Evolutionary conservation across 2,329 filamentous ascomycete genomes (phyloP), one percentile per base, ranked within the genome.

Genomic region (Ploettnerulaceae sp.): DNA sequence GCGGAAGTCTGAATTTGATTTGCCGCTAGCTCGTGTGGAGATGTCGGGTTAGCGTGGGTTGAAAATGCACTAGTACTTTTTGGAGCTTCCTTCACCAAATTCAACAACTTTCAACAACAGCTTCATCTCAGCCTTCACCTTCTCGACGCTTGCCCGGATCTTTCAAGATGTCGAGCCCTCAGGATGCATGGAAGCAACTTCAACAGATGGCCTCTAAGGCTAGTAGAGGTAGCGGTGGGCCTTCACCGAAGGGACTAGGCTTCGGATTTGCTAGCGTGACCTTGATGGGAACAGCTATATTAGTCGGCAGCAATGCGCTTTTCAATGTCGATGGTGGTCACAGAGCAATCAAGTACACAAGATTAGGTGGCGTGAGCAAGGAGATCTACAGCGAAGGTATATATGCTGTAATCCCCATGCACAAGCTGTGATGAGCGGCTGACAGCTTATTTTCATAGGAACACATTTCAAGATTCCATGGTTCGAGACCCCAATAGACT

Each of bases 321-420:
- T 84, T 84, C 73, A 84, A 84, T 72, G 93, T 98, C 61, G 93
- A 98, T 65, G 93, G 93, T 83, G 93, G 93, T 72, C 93, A 97
- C 70, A 84, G 93, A 66, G 93, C 93, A 57, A 98, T 98, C 78
- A 98, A 98, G 71, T 98, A 98, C 74, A 89, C 85, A 61, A 84
- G 90, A 67, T 63, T 95, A 69, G 87, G 81, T 63, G 93, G 93
- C 75, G 91, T 98, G 46, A 84, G 87, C 76, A 90, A 90, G 72
- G 89, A 97, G 64, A 98, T 98, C 68, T 98, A 95, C 73, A 77
- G 63, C 61, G 93, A 98, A 89, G 93, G 91, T 89, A 69, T 55
- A 67, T 24, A 28, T 21, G 21, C 15, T 15, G 21, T 20, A 6
- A 32, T 34, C 20, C 47, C 7, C 12, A 31, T 28, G 22, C 36